Base-by-base conservation (phyloP, 768 basidiomycete species). In the Rhizopogon rudus region DNA sequence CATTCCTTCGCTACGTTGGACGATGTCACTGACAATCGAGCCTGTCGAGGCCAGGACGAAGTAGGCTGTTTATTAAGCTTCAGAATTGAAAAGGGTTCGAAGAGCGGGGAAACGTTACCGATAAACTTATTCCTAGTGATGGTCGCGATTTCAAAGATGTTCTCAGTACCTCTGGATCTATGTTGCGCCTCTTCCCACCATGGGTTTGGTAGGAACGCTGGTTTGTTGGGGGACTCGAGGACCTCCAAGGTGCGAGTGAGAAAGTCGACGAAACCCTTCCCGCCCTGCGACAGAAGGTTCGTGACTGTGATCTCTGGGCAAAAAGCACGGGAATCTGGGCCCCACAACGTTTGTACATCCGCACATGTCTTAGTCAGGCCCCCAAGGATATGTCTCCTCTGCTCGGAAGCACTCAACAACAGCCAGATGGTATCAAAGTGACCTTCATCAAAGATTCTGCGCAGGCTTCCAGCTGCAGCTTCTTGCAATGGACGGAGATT, bases 91-190 rank as follows among this genome's bases (percentile, higher is more conserved):
- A 22, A 20, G 31, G 22, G 25, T n/a, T 12, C 3, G 13, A 37
- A 13, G 29, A 28, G 17, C 39, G 29, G 25, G 40, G 35, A 40
- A 40, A 4, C 43, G 60, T 54, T 41, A 58, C 60, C 35, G 14
- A 64, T 61, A 42, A 64, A 64, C 13, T 61, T 54, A 22, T 63
- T 61, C 52, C 63, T 50, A 22, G 55, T 41, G 12, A 61, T 2
- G 2, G 60, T 61, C 28, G 57, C 41, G 17, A 58, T 13, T 16
- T 44, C 41, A 6, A 59, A 63, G 12, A 51, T 14, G 17, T 35
- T 5, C 29, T 55, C 42, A 13, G 46, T 48, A 42, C 50, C 46
- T 16, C n/a, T 12, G 16, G 51, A 53, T 39, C 40, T 29, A 17
- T 48, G 41, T 48, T 13, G 62, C 9, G 57, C 25, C 44, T 37